Evolutionary conservation across 257 asterid species (phyloP).

Genomic region (Cinchona pubescens): DNA sequence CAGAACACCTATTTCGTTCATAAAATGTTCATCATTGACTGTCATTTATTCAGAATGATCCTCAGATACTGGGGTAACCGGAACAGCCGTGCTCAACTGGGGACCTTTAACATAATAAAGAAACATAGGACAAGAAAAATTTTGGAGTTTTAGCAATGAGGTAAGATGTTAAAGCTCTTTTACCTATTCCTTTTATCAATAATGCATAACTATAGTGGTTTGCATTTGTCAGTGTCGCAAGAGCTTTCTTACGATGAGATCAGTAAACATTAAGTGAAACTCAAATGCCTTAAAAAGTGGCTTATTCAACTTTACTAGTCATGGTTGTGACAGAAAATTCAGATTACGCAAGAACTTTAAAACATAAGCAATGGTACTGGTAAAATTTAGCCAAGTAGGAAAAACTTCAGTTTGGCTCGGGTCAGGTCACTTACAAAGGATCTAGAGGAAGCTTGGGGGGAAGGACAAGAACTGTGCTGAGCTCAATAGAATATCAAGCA

Average conservation of each 20-base stretch:
- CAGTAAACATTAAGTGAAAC: not conserved
- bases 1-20: not conserved
- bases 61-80: not conserved
- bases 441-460: not conserved
- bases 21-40: not conserved
- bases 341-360: no score
- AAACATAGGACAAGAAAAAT: no score
- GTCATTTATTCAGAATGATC: not conserved
- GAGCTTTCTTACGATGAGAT: not conserved
- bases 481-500: not conserved
- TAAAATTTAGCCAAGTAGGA: not conserved
- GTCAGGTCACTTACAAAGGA: not conserved
- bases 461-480: not conserved
- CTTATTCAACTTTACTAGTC: not conserved
- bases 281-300: not conserved
- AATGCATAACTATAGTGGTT: not conserved
- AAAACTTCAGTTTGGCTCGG: not conserved
- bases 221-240: not conserved
- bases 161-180: not conserved
- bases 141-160: no score
- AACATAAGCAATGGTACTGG: no score
- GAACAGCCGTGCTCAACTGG: not conserved
- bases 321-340: not conserved
- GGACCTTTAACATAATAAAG: not conserved
- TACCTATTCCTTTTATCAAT: no score